A percentile compares a stretch with the other conserved stretches of the same genome.
These are phyloP conservation scores for Pyrenula massariospora DNA, from an alignment of 495 filamentous ascomycete genomes.

Conservation along the genomic window DNA sequence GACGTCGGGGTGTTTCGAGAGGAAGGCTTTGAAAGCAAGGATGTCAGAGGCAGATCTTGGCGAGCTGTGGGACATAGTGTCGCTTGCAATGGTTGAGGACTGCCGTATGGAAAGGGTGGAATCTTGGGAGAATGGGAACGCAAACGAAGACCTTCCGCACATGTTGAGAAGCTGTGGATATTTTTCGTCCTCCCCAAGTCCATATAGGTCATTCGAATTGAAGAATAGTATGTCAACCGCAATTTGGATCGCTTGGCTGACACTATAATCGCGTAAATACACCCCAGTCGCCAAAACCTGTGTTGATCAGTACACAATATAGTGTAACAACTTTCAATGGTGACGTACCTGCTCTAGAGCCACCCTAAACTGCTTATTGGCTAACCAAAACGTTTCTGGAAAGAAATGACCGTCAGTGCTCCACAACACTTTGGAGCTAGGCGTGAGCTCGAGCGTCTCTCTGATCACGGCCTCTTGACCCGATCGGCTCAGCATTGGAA, in stretches of 20 bases:
- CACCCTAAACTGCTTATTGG: constrained; percentile 66
- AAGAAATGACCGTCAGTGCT: constrained; percentile 78
- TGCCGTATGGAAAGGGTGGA: neutral
- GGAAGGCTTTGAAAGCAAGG: constrained; percentile 12
- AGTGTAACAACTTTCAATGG: neutral
- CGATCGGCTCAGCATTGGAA: constrained; percentile 68
- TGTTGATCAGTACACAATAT: neutral
- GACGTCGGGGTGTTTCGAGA: constrained; percentile 17
- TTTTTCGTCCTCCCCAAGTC: constrained; percentile 20
- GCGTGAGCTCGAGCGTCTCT: constrained; percentile 66
- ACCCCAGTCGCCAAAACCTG: constrained; percentile 56
- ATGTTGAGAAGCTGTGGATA: constrained; percentile 2
- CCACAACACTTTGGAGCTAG: constrained; percentile 69
- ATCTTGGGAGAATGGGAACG: neutral
- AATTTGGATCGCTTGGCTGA: constrained; percentile 46
- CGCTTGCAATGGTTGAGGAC: neutral
- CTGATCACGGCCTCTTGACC: constrained; percentile 65
- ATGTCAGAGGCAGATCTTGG: neutral
- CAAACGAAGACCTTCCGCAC: neutral
- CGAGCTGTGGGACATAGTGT: neutral
- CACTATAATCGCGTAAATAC: constrained; percentile 38
- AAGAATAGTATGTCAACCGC: constrained; percentile 53
- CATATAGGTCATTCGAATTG: constrained; percentile 60
- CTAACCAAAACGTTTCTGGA: constrained; percentile 73
- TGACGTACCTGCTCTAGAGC: constrained; percentile 52